Base-by-base conservation (phyloP, 306 rosid species). In the Rosa chinensis region DNA sequence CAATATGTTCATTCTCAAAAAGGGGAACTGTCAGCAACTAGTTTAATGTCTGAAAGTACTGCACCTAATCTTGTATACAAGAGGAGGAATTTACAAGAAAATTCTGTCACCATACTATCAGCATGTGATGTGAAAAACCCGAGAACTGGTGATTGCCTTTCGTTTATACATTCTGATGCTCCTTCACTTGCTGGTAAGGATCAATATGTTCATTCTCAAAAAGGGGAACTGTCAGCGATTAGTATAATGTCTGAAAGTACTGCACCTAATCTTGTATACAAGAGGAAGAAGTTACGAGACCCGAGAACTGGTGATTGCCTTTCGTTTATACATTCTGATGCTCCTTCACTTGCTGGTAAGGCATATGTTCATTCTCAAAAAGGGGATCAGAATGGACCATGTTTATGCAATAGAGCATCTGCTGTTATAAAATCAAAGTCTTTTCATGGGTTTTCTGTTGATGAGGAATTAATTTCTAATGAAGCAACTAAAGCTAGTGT, bases 1-100 rank as follows among this genome's bases (percentile, higher is more conserved):
- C 88, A 83, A 74, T 84, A 79, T 47, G 64, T 75, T 77, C 82
- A 43, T 73, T 83, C 84, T 84, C 89, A 75, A 75, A 81, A 67
- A 78, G 85, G 72, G 83, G 88, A 76, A n/a, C 86, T 81, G 64
- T 87, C 97, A 82, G 80, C 89, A 78, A 76, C 85, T 14, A 80
- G 86, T 76, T 75, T 82, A 68, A 92, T 85, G 92, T 83, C 91
- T 6, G 89, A 84, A 78, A 84, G 79, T 70, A 80, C 85, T 37
- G 80, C 73, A 14, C 87, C 83, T 62, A 82, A 80, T 78, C 64
- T 87, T 66, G 95, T 91, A 55, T 92, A 92, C 84, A 91, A 79
- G 81, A 80, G 95, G 89, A 91, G 86, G 89, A 94, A 89, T 88
- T 81, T 73, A 44, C 70, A 76, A 9, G 85, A 79, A 81, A 85